Base-by-base conservation (phyloP, 345 rosid species). In the Passiflora organensis region DNA sequence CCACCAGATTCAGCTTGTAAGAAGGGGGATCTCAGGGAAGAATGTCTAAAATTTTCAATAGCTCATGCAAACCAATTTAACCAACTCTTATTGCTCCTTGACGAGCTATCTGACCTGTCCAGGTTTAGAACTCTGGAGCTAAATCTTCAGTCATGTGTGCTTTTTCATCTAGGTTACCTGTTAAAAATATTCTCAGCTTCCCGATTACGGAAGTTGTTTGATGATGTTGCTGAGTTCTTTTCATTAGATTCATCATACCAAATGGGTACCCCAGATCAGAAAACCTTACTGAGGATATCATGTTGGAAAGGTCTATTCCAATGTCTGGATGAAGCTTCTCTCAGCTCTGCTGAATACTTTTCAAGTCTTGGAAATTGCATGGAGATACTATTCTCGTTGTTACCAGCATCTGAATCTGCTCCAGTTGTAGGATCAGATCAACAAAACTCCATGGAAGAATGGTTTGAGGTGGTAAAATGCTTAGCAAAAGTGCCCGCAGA, bases 251-350 rank as follows among this genome's bases (percentile, higher is more conserved):
- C 73, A 44, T 73, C 83, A 49, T 61, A 68, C 49, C 75, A 78
- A 70, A 63, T 18, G 49, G 76, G 68, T 56, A 65, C 51, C 68
- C 65, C 58, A 37, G 73, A 78, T 58, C 76, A 73, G 77, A 76
- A 75, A 66, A 78, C 66, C 48, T 72, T 67, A 44, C 51, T 91
- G 60, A 75, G 83, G 46, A 66, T 82, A 62, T 76, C 90, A 48
- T 82, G 81, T 75, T 88, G 96, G 98, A 82, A 79, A 53, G 96
- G 98, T 64, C 79, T 88, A 49, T 59, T 37, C 56, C 82, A 66
- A 52, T 82, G 90, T 78, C 80, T 85, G 15, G 88, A 80, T 56
- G 90, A 80, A 70, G 72, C 78, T 63, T 76, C 84, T 19, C 70
- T 80, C n/a, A 80, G 77, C 58, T 80, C 83, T 53, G 43, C 71